phyloP scores from a whole-genome alignment of 2,329 filamentous ascomycete species.

The Claviceps maximensis region DNA sequence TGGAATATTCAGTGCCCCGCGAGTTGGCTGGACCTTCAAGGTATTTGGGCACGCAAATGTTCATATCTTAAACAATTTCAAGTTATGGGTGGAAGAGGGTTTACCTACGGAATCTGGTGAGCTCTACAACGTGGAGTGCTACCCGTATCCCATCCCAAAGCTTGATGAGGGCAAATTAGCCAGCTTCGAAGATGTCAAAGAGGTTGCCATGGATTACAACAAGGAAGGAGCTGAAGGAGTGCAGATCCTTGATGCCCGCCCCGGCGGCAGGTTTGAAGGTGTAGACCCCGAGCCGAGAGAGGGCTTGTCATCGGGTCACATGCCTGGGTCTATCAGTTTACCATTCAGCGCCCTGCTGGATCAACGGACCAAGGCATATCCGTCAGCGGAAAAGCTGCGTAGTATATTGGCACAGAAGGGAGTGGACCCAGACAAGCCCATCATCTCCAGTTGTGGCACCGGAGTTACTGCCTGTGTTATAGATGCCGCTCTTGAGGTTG shows the following conservation, averaged over 20 bases:
- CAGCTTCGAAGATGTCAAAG: constrained; percentile 69
- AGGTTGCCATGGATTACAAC: constrained; percentile 60
- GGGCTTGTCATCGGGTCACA: constrained; percentile 78
- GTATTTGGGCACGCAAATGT: constrained; percentile 83
- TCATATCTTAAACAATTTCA: constrained; percentile 91
- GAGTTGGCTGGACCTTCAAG: constrained; percentile 85
- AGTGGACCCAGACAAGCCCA: constrained; percentile 63
- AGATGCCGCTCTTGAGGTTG: constrained; percentile 72
- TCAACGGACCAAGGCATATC: constrained; percentile 66
- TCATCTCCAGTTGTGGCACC: constrained; percentile 82
- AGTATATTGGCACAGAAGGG: constrained; percentile 69
- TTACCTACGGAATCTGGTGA: constrained; percentile 71
- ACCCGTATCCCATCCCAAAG: constrained; percentile 50
- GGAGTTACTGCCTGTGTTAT: constrained; percentile 88
- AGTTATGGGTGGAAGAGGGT: constrained; percentile 77
- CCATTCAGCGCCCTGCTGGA: constrained; percentile 73
- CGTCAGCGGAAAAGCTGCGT: constrained; percentile 57
- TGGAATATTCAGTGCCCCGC: constrained; percentile 86
- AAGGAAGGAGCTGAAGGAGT: constrained; percentile 75
- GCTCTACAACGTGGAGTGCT: constrained; percentile 53
- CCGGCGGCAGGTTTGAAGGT: constrained; percentile 67
- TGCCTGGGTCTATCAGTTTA: constrained; percentile 75
- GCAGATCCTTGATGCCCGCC: constrained; percentile 80
- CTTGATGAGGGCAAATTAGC: constrained; percentile 53
- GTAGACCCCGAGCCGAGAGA: constrained; percentile 74